A percentile compares a stretch with the other conserved stretches of the same genome.
phyloP scores from a whole-genome alignment of 495 filamentous ascomycete species.

The Chaetomium fimeti region DNA sequence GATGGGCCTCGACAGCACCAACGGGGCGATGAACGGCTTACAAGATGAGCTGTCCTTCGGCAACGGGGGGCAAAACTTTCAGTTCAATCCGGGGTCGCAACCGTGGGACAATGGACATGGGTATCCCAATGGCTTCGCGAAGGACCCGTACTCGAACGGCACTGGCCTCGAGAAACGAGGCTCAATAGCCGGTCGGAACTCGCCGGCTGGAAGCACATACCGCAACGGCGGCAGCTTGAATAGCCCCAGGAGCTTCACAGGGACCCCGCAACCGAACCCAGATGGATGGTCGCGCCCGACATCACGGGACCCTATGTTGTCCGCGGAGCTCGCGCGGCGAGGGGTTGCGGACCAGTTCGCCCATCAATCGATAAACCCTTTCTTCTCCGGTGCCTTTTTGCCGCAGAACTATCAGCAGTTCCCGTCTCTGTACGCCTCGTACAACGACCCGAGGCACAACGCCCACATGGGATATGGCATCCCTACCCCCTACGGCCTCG shows the following conservation, averaged over 20 bases:
- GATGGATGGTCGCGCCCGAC: constrained; percentile 42
- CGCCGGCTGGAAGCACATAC: constrained; percentile 56
- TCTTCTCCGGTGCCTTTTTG: constrained; percentile 27
- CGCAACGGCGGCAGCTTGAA: constrained; percentile 44
- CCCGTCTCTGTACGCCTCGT: constrained; percentile 39
- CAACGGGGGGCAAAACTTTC: constrained; percentile 29
- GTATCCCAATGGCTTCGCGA: constrained; percentile 14
- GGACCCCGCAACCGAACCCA: constrained; percentile 47
- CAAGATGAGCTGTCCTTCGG: constrained; percentile 14
- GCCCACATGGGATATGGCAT: constrained; percentile 41
- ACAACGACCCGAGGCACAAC: constrained; percentile 34
- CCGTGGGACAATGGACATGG: constrained; percentile 39
- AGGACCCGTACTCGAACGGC: constrained; percentile 19
- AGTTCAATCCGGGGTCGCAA: constrained; percentile 40
- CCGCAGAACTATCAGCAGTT: constrained; percentile 26
- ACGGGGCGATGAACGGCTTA: constrained; percentile 16
- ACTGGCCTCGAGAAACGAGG: constrained; percentile 20
- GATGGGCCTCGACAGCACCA: constrained; percentile 14
- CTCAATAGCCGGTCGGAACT: constrained; percentile 36
- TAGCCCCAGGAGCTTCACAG: constrained; percentile 57
- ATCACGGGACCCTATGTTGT: constrained; percentile 38
- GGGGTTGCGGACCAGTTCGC: constrained; percentile 31
- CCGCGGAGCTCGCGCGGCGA: constrained; percentile 37
- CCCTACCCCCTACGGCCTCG: constrained; percentile 32
- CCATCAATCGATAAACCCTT: constrained; percentile 27